Evolutionary conservation across 768 basidiomycete genomes (phyloP), one percentile per base, ranked within the genome.

Genomic region (Lactarius quietus): DNA sequence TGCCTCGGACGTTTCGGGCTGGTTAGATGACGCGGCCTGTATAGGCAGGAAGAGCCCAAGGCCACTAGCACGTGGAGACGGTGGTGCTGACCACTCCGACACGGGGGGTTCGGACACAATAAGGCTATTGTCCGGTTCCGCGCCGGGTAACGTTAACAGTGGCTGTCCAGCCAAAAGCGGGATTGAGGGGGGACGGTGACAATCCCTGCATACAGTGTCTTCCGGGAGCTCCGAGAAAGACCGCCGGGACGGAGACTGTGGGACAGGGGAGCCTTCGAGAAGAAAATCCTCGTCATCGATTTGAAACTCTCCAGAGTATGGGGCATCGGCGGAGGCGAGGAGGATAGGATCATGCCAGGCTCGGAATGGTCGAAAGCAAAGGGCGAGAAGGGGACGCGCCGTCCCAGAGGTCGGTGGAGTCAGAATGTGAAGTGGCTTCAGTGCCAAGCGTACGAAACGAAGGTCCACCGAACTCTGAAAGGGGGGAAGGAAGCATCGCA

Each of bases 101-200:
- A 56, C 67, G 12, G 59, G 38, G 9, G 39, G 14, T 15, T 68
- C 67, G 10, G 67, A 41, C n/a, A 54, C 60, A 51, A 70, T 61
- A 43, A 70, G 65, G 35, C 75, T 72, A 29, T 81, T 75, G 63
- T 81, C 80, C 7, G 73, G 75, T n/a, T 80, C 79, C 28, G 74
- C 81, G 6, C 80, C 80, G 1, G 80, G 81, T 14, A 81, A 75
- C 1, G 78, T 77, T 29, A 80, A 59, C 17, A 81, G 65, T 5
- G 69, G 66, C 33, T 33, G 66, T 33, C 66, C 66, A 29, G 57
- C 12, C 14, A 56, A 52, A 17, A 61, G 39, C n/a, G 56, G 54
- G 61, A 55, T 54, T 61, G 29, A n/a, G 51, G 61, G 3, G 65
- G 7, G 58, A 61, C 0, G 57, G 48, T n/a, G 43, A 35, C 2